Base-by-base conservation (phyloP, 1,284 basidiomycete species). In the Heterobasidion annosum region DNA sequence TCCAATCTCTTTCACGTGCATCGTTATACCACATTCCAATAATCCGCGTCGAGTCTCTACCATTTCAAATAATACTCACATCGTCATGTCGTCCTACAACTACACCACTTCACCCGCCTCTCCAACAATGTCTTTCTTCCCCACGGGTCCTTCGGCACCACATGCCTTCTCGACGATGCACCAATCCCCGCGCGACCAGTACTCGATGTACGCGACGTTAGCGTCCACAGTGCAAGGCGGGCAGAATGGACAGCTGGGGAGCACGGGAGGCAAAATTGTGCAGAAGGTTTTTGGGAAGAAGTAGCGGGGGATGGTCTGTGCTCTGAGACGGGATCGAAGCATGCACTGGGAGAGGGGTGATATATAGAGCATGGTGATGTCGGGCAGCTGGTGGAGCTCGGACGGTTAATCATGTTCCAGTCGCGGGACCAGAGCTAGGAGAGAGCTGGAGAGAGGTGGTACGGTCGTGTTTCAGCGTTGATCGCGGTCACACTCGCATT, bases 121-220 rank as follows among this genome's bases (percentile, higher is more conserved):
- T 18, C 67, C 70, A 42, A 49, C 63, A 8, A 43, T 58, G 25
- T 61, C 65, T 56, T 70, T 71, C 67, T 72, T 72, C 68, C 68
- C 71, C 16, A 64, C 60, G 8, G 66, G 63, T 4, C 69, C 71
- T 50, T 59, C 68, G 42, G 64, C 67, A 9, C 69, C 71, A 19
- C 81, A 86, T 61, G 81, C 83, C 13, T 87, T 88, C 70, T 65
- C 75, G 34, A 64, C 74, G 47, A 77, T 88, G 62, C 77, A 83
- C 65, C 78, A 81, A 67, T 78, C 81, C 57, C 86, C 85, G 52
- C 81, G 86, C 56, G 81, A 84, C 62, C 65, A 72, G 16, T 81
- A 87, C 63, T 67, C 70, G 57, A 83, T 85, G 79, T 87, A 81
- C 68, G 75, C 83, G 43, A 72, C 79, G 13, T 74, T 85, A 10